Percentiles rank a stretch among this genome's conserved stretches.
phyloP scores from a whole-genome alignment of 164 flowering plant genomes.

The Macadamia integrifolia region DNA sequence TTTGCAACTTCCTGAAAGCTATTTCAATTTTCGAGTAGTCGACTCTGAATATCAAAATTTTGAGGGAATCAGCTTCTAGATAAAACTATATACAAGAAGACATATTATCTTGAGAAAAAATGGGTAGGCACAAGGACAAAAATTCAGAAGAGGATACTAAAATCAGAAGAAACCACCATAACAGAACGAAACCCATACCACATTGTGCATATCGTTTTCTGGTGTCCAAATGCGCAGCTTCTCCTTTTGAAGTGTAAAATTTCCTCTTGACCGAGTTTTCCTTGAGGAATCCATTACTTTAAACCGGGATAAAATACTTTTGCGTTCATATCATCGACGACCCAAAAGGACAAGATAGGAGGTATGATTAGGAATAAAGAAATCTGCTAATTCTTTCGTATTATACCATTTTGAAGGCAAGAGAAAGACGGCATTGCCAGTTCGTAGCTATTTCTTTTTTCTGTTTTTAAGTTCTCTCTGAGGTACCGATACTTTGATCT shows the following conservation, averaged over 20 bases:
- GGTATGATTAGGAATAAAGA: no score
- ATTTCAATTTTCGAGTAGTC: no score
- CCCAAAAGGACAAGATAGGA: background rate
- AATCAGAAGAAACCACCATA: background rate
- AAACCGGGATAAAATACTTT: no score
- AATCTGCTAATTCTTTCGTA: background rate
- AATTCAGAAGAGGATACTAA: background rate
- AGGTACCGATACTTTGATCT: no score
- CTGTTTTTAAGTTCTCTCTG: background rate
- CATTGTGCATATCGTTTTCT: conserved; percentile 69
- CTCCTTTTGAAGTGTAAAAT: conserved; percentile 60
- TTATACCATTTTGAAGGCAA: conserved; percentile 19
- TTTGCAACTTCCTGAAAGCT: no score
- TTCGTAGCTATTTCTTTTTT: conserved; percentile 75
- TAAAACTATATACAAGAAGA: no score
- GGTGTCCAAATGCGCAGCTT: conserved; percentile 78
- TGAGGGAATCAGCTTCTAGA: no score
- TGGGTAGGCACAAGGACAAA: background rate
- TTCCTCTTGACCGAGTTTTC: conserved; percentile 17
- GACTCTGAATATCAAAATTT: no score
- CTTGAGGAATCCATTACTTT: no score
- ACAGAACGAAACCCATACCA: conserved; percentile 35
- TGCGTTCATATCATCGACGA: no score
- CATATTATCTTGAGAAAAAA: background rate
- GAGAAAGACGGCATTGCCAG: conserved; percentile 65